Base-by-base conservation (phyloP, 441 rosid species). In the Gossypium trilobum region DNA sequence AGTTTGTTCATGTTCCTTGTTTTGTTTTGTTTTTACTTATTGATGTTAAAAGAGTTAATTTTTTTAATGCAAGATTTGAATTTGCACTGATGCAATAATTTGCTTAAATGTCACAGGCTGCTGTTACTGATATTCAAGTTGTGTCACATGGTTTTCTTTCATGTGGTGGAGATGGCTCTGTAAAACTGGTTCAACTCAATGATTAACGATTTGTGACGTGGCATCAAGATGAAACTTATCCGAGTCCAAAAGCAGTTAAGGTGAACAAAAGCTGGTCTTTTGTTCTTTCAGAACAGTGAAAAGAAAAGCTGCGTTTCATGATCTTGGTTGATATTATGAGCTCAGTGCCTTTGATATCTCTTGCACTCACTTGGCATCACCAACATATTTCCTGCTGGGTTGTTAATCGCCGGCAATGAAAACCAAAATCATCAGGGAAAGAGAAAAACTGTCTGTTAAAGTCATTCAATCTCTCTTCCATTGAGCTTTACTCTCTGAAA, bases 131-230 rank as follows among this genome's bases (percentile, higher is more conserved):
- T 65, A 87, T 94, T 70, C 93, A 87, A 87, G 89, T 91, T 74
- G 83, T 86, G 73, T 82, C 89, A n/a, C 79, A 82, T 74, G 97
- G 98, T 66, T 94, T 91, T 81, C 85, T 94, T 60, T 76, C 89
- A 17, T 91, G 97, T 67, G 97, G 98, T 23, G 96, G 98, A 69
- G 98, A 91, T 80, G 96, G 97, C 55, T 77, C 86, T 33, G 92
- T 91, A 52, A 91, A 90, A 86, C 82, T 87, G 72, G 79, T 90
- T 73, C 82, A 84, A 78, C 73, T 91, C 74, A 78, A 78, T 67
- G 88, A 77, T 75, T 56, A 79, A 52, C 75, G 23, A 20, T 79
- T 60, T 57, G 79, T 74, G 56, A 64, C 7, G 25, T 78, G 39
- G 73, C 5, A 7, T 25, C n/a, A 13, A 65, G 44, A 50, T 50